Conservation (phyloP, 306 rosid genomes). For the Dicorynia guianensis region DNA sequence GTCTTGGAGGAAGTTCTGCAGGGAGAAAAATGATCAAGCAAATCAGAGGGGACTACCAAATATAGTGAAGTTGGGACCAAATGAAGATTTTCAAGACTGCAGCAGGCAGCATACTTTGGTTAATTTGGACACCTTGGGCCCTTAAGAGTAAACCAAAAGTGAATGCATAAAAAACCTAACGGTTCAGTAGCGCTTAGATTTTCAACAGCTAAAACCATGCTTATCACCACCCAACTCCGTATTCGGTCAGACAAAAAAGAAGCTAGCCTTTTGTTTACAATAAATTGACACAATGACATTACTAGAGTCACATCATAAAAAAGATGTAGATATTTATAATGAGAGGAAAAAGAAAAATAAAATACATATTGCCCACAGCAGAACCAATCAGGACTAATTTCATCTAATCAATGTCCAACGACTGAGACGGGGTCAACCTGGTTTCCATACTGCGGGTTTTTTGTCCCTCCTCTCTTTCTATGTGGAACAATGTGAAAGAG, state of each 20-base stretch:
- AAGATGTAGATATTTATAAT: background rate
- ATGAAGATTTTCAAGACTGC: conserved; percentile 25
- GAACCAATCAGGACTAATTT: conserved; percentile 5
- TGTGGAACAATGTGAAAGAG: background rate
- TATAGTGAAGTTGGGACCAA: conserved; percentile 1
- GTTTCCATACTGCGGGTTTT: conserved; percentile 10
- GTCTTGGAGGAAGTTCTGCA: conserved; percentile 96
- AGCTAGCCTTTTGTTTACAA: conserved; percentile 7
- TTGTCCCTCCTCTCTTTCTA: background rate
- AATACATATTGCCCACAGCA: background rate
- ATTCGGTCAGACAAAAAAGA: background rate
- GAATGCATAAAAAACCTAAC: conserved; percentile 4
- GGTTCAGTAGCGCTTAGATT: background rate
- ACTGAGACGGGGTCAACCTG: background rate
- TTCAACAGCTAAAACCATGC: background rate
- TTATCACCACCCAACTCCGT: conserved; percentile 22
- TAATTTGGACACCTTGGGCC: conserved; percentile 7
- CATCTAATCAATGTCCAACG: background rate
- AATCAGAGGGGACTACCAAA: conserved; percentile 35
- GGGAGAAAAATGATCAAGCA: conserved; percentile 26
- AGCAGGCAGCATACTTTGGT: conserved; percentile 1
- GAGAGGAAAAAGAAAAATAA: background rate
- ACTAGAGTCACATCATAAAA: background rate
- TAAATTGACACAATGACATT: background rate
- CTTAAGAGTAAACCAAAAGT: conserved; percentile 20